These are phyloP conservation scores for Streptanthus diversifolius DNA, from an alignment of 345 rosid genomes.

Conservation along the genomic window DNA sequence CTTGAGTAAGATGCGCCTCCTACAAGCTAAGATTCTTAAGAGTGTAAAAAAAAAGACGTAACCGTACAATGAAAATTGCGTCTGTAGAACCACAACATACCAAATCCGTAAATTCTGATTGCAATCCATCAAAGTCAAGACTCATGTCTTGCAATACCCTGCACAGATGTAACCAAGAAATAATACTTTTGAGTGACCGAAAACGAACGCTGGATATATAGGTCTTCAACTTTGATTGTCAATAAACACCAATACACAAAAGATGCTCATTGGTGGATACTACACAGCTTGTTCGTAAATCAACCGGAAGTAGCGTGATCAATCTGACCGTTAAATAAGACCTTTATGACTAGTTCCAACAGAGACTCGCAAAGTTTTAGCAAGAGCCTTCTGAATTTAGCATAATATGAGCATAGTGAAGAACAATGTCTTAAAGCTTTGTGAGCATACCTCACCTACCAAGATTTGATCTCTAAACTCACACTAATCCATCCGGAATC, in stretches of 20 bases:
- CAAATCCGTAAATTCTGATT: constrained; percentile 51
- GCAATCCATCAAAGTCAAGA: constrained; percentile 54
- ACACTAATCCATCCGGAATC: neutral
- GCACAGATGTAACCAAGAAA: constrained; percentile 19
- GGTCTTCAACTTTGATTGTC: too few species aligned
- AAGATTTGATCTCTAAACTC: constrained; percentile 4
- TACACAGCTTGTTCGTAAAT: neutral
- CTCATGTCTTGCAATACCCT: constrained; percentile 74
- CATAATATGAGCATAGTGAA: constrained; percentile 3
- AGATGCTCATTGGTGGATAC: too few species aligned
- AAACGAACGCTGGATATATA: neutral
- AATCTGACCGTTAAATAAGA: neutral
- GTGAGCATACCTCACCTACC: constrained; percentile 1
- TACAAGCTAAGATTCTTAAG: constrained; percentile 40
- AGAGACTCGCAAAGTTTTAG: neutral
- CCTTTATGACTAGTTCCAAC: neutral
- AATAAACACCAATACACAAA: too few species aligned
- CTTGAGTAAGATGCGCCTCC: constrained; percentile 46
- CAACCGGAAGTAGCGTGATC: neutral
- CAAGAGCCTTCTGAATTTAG: too few species aligned
- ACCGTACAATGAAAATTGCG: neutral
- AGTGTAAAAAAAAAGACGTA: constrained; percentile 9
- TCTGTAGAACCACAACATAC: constrained; percentile 44
- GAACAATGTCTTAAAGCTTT: neutral
- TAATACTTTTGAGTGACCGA: neutral